Evolutionary conservation across 2,329 filamentous ascomycete species (phyloP).

Genomic region (Atkinsonella texensis): DNA sequence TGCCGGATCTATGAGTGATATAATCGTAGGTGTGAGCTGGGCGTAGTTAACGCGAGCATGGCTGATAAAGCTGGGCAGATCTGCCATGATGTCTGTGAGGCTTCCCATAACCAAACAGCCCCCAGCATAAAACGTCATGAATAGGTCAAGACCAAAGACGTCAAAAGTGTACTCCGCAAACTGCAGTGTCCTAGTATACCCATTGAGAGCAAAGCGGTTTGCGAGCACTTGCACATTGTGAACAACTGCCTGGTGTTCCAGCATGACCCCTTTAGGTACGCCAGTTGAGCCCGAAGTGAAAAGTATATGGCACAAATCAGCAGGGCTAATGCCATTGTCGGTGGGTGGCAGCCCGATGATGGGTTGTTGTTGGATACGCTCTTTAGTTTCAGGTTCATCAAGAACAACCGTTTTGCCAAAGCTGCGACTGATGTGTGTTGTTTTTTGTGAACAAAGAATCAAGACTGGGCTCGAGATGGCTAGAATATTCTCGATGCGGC

Average conservation of each 20-base stretch:
- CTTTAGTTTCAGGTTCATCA: not conserved
- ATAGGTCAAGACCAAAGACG: not conserved
- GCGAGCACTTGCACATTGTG: not conserved
- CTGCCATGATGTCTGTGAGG: not conserved
- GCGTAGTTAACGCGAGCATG: not conserved
- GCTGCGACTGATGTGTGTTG: not conserved
- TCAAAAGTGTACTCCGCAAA: not conserved
- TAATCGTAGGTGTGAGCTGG: not conserved
- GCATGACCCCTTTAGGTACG: not conserved
- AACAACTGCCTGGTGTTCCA: conserved; percentile 1
- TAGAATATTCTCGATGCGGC: not conserved
- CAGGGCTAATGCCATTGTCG: not conserved
- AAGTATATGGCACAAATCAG: not conserved
- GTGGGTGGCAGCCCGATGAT: not conserved
- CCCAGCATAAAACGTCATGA: not conserved
- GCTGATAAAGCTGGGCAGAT: not conserved
- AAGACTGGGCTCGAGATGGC: not conserved
- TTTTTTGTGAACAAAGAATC: not conserved
- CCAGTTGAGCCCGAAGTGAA: conserved; percentile 3
- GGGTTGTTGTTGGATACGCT: not conserved
- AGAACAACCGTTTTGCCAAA: not conserved
- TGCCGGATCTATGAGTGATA: not conserved
- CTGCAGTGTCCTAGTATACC: not conserved
- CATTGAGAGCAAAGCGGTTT: not conserved
- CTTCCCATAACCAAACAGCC: not conserved